These are phyloP conservation scores for Nemania diffusa DNA, from an alignment of 2,329 filamentous ascomycete species.

Conservation along the genomic window DNA sequence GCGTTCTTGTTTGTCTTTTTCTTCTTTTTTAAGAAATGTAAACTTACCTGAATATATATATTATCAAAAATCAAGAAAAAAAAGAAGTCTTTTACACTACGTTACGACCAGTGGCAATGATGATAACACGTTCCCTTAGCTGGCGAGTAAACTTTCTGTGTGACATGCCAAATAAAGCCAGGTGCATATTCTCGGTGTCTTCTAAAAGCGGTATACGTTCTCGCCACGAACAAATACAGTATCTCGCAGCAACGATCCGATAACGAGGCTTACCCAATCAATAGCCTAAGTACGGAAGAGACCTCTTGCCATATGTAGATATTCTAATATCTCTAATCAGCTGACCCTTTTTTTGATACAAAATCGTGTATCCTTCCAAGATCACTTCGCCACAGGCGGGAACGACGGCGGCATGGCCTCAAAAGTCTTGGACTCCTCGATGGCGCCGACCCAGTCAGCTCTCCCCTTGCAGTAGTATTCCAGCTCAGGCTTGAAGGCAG, in stretches of 20 bases:
- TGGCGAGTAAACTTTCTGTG: conserved; percentile 10
- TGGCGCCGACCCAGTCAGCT: conserved; percentile 32
- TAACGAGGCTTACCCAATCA: neutral
- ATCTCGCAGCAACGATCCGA: neutral
- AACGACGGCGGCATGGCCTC: conserved; percentile 21
- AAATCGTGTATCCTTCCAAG: no score
- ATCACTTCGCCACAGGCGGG: no score
- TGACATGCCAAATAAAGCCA: conserved; percentile 14
- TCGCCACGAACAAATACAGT: neutral
- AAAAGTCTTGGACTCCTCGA: conserved; percentile 18
- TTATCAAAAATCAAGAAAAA: neutral
- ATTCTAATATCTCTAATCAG: no score
- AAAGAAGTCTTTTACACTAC: neutral
- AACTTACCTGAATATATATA: neutral
- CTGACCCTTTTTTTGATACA: no score
- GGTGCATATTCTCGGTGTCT: conserved; percentile 17
- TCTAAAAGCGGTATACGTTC: conserved; percentile 2
- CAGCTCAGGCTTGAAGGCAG: conserved; percentile 28
- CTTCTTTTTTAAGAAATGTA: neutral
- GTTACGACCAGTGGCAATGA: no score
- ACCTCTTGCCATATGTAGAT: no score
- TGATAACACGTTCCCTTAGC: neutral
- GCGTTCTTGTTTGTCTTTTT: neutral
- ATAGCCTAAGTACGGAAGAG: no score
- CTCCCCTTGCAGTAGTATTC: conserved; percentile 36